phyloP scores from a whole-genome alignment of 2,329 filamentous ascomycete species.

The Alternaria atra region DNA sequence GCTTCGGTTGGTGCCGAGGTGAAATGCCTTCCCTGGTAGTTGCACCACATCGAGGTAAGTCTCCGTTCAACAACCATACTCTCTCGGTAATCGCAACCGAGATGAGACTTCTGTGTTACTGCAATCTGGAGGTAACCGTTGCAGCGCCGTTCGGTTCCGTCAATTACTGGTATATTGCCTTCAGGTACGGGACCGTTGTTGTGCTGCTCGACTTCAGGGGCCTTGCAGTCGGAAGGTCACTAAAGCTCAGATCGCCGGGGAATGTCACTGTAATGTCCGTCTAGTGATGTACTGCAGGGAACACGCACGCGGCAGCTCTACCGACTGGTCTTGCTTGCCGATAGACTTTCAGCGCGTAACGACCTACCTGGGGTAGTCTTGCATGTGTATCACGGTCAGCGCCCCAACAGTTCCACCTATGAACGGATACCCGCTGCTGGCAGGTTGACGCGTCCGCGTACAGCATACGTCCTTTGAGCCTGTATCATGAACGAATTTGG shows the following conservation, averaged over 20 bases:
- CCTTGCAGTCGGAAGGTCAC: constrained; percentile 15
- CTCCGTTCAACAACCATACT: constrained; percentile 5
- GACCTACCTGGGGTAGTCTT: constrained; percentile 23
- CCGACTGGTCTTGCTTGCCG: constrained; percentile 25
- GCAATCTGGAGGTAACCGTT: constrained; percentile 6
- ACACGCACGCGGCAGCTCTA: constrained; percentile 13
- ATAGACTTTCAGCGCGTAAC: constrained; percentile 20
- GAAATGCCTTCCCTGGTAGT: background rate
- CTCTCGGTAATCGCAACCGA: constrained; percentile 8
- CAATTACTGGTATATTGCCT: constrained; percentile 10
- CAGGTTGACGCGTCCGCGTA: constrained; percentile 37
- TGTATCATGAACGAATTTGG: constrained; percentile 23
- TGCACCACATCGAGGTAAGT: constrained; percentile 9
- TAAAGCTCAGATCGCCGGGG: constrained; percentile 13
- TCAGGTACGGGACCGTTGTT: constrained; percentile 5
- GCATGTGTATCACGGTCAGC: constrained; percentile 35
- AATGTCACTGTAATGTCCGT: constrained; percentile 21
- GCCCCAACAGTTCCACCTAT: constrained; percentile 44
- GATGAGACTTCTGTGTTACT: constrained; percentile 9
- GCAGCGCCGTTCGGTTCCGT: constrained; percentile 9
- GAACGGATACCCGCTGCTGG: constrained; percentile 30
- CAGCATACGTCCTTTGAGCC: constrained; percentile 26
- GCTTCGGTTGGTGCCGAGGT: constrained; percentile 2
- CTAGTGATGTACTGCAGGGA: constrained; percentile 9
- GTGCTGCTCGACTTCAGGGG: constrained; percentile 17